Evolutionary conservation across 2,329 filamentous ascomycete species (phyloP).

Genomic region (Colletotrichum cereale): DNA sequence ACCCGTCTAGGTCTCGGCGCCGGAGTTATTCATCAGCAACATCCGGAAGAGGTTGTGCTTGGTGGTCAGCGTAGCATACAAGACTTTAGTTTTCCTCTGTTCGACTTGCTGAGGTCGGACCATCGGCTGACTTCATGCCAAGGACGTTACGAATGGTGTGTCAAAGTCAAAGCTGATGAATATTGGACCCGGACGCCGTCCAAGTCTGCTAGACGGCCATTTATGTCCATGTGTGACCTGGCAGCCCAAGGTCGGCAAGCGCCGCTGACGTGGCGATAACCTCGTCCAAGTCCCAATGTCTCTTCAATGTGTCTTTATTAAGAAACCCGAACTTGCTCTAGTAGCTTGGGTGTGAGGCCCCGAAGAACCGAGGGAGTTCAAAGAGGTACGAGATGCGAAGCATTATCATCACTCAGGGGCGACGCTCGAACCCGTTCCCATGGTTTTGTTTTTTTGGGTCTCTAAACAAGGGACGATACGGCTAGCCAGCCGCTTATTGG

Average conservation of each 20-base stretch:
- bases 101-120: background rate
- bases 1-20: constrained; percentile 25
- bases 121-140: background rate
- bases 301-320: no score
- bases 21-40: background rate
- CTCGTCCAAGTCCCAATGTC: no score
- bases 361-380: background rate
- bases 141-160: background rate
- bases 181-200: background rate
- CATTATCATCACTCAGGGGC: constrained; percentile 4
- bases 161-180: background rate
- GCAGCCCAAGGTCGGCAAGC: no score
- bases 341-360: background rate
- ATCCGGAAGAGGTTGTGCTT: background rate
- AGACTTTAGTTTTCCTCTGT: background rate
- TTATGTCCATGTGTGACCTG: background rate
- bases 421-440: background rate
- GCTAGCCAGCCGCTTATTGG: background rate
- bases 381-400: background rate
- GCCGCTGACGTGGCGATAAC: no score
- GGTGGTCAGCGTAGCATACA: background rate
- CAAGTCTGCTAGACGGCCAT: background rate
- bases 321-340: background rate
- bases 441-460: background rate
- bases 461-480: background rate